A percentile compares a stretch with the other conserved stretches of the same genome.
These are phyloP conservation scores for Dryas integrifolia DNA, from an alignment of 331 rosid species.

Conservation along the genomic window DNA sequence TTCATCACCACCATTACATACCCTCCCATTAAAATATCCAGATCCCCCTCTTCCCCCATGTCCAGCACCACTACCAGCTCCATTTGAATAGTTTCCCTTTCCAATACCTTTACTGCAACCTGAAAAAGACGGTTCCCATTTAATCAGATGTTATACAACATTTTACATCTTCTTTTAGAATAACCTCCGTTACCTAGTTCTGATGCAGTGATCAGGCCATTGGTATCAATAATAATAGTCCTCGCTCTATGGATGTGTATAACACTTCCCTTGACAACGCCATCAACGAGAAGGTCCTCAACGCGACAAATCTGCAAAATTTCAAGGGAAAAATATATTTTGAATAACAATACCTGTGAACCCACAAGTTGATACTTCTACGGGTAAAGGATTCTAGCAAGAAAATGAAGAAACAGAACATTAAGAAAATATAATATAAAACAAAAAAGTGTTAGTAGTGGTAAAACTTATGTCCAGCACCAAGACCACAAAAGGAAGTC, in stretches of 20 bases:
- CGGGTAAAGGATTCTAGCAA: slow-evolving; percentile 1
- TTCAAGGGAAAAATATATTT: slow-evolving; percentile 21
- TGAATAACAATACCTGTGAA: neutral
- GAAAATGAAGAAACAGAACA: neutral
- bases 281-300: slow-evolving; percentile 92
- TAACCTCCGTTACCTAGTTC: slow-evolving; percentile 59
- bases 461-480: neutral
- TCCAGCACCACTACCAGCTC: slow-evolving; percentile 99
- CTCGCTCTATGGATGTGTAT: slow-evolving; percentile 98
- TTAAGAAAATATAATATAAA: neutral
- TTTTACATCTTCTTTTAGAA: slow-evolving; percentile 3
- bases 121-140: slow-evolving; percentile 37
- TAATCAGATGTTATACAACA: slow-evolving; percentile 36
- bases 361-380: slow-evolving; percentile 7
- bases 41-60: slow-evolving; percentile 99
- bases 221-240: slow-evolving; percentile 68
- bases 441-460: neutral
- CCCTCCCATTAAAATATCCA: slow-evolving; percentile 79
- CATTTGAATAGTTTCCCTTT: slow-evolving; percentile 88
- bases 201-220: slow-evolving; percentile 75
- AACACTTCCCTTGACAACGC: slow-evolving; percentile 82
- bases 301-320: slow-evolving; percentile 87
- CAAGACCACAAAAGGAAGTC: slow-evolving; percentile 6
- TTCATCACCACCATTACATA: slow-evolving; percentile 74
- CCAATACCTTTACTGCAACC: slow-evolving; percentile 96